Percentiles rank a stretch among this genome's conserved stretches.
Conservation (phyloP, 208 protist species). For the Wallacemonas sp. region DNA sequence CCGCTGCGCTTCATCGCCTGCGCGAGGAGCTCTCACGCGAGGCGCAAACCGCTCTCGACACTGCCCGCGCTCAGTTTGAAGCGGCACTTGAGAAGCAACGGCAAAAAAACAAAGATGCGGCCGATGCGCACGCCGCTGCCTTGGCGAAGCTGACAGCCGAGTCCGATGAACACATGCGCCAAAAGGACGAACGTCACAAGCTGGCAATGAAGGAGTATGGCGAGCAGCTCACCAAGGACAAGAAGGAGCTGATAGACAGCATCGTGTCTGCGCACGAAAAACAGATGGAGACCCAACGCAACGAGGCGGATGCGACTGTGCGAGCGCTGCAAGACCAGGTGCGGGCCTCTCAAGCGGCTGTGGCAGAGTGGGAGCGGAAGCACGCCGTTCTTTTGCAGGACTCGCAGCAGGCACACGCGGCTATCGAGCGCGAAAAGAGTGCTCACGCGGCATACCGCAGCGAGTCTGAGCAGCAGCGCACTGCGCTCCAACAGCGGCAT, state of each 20-base stretch:
- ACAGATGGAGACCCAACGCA: slow-evolving; percentile 8
- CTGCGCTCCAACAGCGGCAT: slow-evolving; percentile 19
- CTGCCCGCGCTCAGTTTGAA: slow-evolving; percentile 13
- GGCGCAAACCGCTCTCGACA: slow-evolving; percentile 15
- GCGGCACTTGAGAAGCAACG: slow-evolving; percentile 19
- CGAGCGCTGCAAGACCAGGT: slow-evolving; percentile 16
- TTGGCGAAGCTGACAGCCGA: slow-evolving; percentile 6
- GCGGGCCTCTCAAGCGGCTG: neutral
- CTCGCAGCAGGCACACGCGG: slow-evolving; percentile 4
- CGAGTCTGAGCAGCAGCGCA: slow-evolving; percentile 19
- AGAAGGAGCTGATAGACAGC: slow-evolving; percentile 10
- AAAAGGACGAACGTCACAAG: slow-evolving; percentile 11
- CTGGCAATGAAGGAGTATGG: slow-evolving; percentile 11
- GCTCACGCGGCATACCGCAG: slow-evolving; percentile 12
- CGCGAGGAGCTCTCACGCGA: slow-evolving; percentile 17
- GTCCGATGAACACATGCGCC: slow-evolving; percentile 8
- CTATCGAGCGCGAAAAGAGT: slow-evolving; percentile 21
- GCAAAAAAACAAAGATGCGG: slow-evolving; percentile 8
- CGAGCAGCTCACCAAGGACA: slow-evolving; percentile 11
- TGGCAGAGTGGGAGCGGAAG: slow-evolving; percentile 8
- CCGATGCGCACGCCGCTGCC: slow-evolving; percentile 13
- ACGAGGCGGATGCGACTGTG: neutral
- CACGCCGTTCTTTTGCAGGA: neutral
- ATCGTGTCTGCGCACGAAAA: neutral
- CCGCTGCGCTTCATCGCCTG: slow-evolving; percentile 9